Evolutionary conservation across 139 green algal genomes (phyloP).

Genomic region (Dunaliella primolecta): DNA sequence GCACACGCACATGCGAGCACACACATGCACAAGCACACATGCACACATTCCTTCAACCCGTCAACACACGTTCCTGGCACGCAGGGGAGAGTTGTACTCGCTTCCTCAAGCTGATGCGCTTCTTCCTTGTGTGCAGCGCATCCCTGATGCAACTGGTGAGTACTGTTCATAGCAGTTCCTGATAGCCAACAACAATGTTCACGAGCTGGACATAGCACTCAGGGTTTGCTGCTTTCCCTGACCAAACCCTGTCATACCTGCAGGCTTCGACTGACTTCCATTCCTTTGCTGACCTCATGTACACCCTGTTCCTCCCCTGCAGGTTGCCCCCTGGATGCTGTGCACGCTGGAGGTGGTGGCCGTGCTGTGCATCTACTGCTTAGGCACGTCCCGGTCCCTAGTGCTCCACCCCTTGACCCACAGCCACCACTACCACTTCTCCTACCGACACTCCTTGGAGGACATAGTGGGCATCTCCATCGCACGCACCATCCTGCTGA

Average conservation of each 20-base stretch:
- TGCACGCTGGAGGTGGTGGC: slow-evolving; percentile 36
- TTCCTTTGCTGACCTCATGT: not conserved
- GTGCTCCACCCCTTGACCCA: slow-evolving; percentile 24
- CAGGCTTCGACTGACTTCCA: too few species aligned
- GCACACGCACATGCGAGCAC: not conserved
- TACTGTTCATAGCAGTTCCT: not conserved
- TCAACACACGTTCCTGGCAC: too few species aligned
- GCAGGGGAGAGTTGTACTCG: slow-evolving; percentile 11
- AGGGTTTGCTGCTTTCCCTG: not conserved
- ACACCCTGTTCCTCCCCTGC: too few species aligned
- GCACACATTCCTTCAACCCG: not conserved
- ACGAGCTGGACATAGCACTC: not conserved
- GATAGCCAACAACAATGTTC: not conserved
- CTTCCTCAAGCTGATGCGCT: slow-evolving; percentile 27
- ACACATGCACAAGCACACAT: slow-evolving; percentile 4
- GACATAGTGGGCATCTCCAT: slow-evolving; percentile 49
- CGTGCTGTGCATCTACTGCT: slow-evolving; percentile 47
- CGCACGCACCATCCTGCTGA: slow-evolving; percentile 39
- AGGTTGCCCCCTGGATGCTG: slow-evolving; percentile 56
- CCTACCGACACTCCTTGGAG: slow-evolving; percentile 44
- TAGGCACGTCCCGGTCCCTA: slow-evolving; percentile 24
- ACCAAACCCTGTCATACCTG: too few species aligned
- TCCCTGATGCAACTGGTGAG: slow-evolving; percentile 32
- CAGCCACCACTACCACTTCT: slow-evolving; percentile 33
- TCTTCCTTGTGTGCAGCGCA: slow-evolving; percentile 30